Conservation (phyloP, 2,329 filamentous ascomycete species). For the Monosporascus sp. region DNA sequence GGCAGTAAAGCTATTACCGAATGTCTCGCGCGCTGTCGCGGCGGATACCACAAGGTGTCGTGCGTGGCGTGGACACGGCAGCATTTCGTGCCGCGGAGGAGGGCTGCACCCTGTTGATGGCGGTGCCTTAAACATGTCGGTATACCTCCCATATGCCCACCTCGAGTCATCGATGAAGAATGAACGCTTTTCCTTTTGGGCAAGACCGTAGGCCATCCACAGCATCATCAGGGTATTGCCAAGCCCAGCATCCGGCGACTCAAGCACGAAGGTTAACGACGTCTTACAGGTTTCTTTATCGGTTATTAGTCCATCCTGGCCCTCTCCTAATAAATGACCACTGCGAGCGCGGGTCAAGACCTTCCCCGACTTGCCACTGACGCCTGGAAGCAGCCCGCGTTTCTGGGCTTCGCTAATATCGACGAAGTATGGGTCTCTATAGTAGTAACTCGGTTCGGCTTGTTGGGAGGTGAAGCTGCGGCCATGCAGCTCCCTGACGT, state of each 20-base stretch:
- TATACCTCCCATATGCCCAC: slow-evolving; percentile 77
- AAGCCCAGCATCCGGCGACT: slow-evolving; percentile 68
- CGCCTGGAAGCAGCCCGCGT: slow-evolving; percentile 53
- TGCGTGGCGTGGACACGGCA: slow-evolving; percentile 74
- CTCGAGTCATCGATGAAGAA: slow-evolving; percentile 84
- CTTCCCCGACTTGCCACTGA: slow-evolving; percentile 33
- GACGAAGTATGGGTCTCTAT: slow-evolving; percentile 63
- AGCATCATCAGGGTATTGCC: slow-evolving; percentile 72
- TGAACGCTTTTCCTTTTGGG: slow-evolving; percentile 64
- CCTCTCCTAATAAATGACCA: slow-evolving; percentile 42
- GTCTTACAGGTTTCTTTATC: slow-evolving; percentile 57
- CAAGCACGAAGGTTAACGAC: slow-evolving; percentile 73
- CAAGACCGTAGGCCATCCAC: slow-evolving; percentile 80
- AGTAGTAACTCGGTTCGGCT: slow-evolving; percentile 49
- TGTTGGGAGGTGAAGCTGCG: slow-evolving; percentile 38
- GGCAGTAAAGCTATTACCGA: slow-evolving; percentile 54
- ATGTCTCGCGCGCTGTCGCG: slow-evolving; percentile 59
- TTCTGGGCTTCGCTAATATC: slow-evolving; percentile 69
- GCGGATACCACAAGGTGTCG: slow-evolving; percentile 70
- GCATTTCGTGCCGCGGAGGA: slow-evolving; percentile 68
- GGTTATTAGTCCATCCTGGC: slow-evolving; percentile 36
- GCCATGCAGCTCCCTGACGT: slow-evolving; percentile 47
- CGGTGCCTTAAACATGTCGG: slow-evolving; percentile 64
- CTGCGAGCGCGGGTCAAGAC: slow-evolving; percentile 25
- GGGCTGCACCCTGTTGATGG: slow-evolving; percentile 61